Percentiles rank a stretch among this genome's conserved stretches.
Evolutionary conservation across 495 filamentous ascomycete species (phyloP).

Genomic region (Cairneyella variabilis): DNA sequence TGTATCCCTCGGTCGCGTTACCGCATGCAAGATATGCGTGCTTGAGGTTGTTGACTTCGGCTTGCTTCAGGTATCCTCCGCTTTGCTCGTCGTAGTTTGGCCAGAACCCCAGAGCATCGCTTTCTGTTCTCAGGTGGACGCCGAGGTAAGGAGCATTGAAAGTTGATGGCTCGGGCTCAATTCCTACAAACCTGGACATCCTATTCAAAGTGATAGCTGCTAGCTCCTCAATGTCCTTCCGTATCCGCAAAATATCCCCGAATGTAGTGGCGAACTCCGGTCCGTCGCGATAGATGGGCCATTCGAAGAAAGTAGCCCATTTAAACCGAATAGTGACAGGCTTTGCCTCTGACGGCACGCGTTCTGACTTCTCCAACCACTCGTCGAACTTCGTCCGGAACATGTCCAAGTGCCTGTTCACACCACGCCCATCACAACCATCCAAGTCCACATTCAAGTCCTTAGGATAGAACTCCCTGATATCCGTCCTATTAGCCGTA

Average conservation of each 20-base stretch:
- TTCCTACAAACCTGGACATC: constrained; percentile 18
- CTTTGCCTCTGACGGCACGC: background rate
- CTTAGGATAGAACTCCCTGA: constrained; percentile 38
- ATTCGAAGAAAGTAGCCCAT: constrained; percentile 35
- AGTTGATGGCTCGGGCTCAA: constrained; percentile 3
- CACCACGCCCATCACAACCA: constrained; percentile 40
- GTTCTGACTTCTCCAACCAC: constrained; percentile 9
- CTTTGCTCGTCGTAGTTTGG: constrained; percentile 18
- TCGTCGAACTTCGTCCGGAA: constrained; percentile 29
- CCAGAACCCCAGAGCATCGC: constrained; percentile 21
- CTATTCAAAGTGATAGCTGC: constrained; percentile 3
- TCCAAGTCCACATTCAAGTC: constrained; percentile 33
- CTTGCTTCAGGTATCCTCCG: constrained; percentile 14
- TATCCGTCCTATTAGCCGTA: constrained; percentile 20
- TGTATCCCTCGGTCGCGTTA: constrained; percentile 7
- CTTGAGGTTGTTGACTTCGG: background rate
- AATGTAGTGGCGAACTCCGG: constrained; percentile 25
- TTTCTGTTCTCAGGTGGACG: constrained; percentile 24
- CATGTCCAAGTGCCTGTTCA: constrained; percentile 40
- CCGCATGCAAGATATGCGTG: constrained; percentile 23
- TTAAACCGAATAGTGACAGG: constrained; percentile 27
- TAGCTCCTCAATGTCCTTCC: constrained; percentile 22
- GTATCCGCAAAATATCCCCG: constrained; percentile 28
- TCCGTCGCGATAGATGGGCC: constrained; percentile 23
- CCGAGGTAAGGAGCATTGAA: constrained; percentile 22